Base-by-base conservation (phyloP, 768 basidiomycete species). In the Nidula microcarpa region DNA sequence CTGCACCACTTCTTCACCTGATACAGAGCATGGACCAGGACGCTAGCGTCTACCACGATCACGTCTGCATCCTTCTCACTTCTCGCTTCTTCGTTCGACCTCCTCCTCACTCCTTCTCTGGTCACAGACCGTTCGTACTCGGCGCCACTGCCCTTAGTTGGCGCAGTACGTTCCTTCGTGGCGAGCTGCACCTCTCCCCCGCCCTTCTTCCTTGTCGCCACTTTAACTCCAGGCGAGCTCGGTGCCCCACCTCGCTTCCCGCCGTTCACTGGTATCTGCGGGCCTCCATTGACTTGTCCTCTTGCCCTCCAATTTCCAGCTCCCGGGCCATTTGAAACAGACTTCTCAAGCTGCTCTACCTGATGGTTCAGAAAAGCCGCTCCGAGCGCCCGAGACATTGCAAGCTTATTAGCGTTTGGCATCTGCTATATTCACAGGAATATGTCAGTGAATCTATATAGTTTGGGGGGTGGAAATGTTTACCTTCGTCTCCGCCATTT, bases 311-410 rank as follows among this genome's bases (percentile, higher is more conserved):
- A 87, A 57, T 84, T 86, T 0, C 78, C 80, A 1, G 79, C 77
- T 6, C 75, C 71, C 14, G 78, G 71, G 6, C 77, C 79, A 45
- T 73, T 74, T 3, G 75, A 71, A 16, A 91, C 86, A 0, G 85
- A 76, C 68, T 87, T 87, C 73, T 94, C 91, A 51, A 94, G 84
- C 62, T 92, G 87, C 60, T 92, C 89, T 43, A 94, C 91, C 61
- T 94, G 90, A 60, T 94, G 91, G 57, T 80, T 87, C 54, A 94
- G 79, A 65, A 92, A 92, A 2, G 91, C 91, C 32, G 91, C 90
- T 16, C 91, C 91, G 37, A 94, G 81, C 1, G 91, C 91, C 56
- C 85, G 82, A 52, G 91, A 92, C 88, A 94, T 89, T 53, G 89
- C 89, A 41, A 88, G 66, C 66, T 86, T 87, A 68, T 80, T 84